Base-by-base conservation (phyloP, 2,329 filamentous ascomycete species). In the Neocucurbitaria cava region DNA sequence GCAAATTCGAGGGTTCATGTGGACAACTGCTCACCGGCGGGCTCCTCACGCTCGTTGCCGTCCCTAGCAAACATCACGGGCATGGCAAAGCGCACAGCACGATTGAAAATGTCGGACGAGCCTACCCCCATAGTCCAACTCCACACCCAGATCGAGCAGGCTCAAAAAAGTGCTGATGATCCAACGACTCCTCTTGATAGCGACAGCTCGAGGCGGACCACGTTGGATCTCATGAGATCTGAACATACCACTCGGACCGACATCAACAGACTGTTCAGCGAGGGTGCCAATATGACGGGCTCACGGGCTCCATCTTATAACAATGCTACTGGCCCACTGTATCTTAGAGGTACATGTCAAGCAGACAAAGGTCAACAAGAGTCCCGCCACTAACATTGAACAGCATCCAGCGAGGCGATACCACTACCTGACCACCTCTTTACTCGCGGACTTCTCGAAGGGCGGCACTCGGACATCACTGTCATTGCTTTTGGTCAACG, bases 381-480 rank as follows among this genome's bases (percentile, higher is more conserved):
- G 20, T 45, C 26, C 47, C 43, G 15, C 6, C 45, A 39, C 62
- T 71, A 45, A 73, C 60, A 52, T 24, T 4, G 13, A 21, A 0
- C 57, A 72, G 71, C 69, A 10, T 70, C 70, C 15, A 64, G 66
- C 51, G 77, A 78, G 49, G 68, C 75, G 13, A 71, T 78, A 5
- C 73, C 78, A 30, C 71, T 85, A 7, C 78, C 80, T 0, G 77
- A 81, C 41, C 83, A 85, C 67, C 76, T 85, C 26, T 82, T 82
- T 58, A 80, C 74, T 13, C 77, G 81, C 54, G 83, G 83, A 20
- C 73, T 85, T 28, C 69, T 83, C 13, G 74, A 79, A 53, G 83
- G 83, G 11, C 75, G 77, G 4, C 82, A 85, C 57, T 83, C 81
- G 0, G 83, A 85, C 59, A 84, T 85, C 46, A 80, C 79, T 20